Conservation (phyloP, 345 rosid genomes). For the Aquilaria yunnanensis region DNA sequence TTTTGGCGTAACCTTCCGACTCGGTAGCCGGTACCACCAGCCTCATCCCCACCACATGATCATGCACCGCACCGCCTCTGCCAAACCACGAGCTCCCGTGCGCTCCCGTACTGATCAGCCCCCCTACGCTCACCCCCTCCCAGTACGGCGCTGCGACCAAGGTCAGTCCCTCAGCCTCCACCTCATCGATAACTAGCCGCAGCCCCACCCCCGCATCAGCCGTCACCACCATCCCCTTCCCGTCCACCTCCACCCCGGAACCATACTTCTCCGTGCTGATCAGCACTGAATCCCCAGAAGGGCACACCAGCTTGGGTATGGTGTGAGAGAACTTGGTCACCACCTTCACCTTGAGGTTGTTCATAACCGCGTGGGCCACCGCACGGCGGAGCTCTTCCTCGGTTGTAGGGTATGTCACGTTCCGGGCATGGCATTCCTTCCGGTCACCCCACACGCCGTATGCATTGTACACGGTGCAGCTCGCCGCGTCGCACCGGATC, state of each 20-base stretch:
- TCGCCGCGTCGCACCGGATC: conserved; percentile 40
- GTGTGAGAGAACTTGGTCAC: conserved; percentile 74
- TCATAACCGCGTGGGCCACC: conserved; percentile 49
- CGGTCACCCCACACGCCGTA: conserved; percentile 84
- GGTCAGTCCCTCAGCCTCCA: conserved; percentile 63
- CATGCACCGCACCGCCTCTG: conserved; percentile 88
- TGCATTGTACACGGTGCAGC: conserved; percentile 60
- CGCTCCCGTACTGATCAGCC: conserved; percentile 77
- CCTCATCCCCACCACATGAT: conserved; percentile 65
- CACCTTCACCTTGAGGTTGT: conserved; percentile 57
- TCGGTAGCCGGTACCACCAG: conserved; percentile 51
- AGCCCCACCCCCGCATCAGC: conserved; percentile 68
- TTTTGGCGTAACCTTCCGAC: conserved; percentile 60
- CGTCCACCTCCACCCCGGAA: conserved; percentile 46
- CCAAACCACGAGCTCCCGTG: conserved; percentile 99
- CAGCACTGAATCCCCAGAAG: conserved; percentile 39
- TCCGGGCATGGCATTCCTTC: conserved; percentile 40
- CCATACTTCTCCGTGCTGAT: conserved; percentile 55
- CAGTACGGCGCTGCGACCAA: conserved; percentile 75
- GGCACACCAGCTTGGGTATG: conserved; percentile 83
- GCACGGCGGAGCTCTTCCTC: conserved; percentile 60
- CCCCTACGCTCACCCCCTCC: conserved; percentile 91
- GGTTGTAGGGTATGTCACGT: conserved; percentile 50
- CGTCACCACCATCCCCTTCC: conserved; percentile 39
- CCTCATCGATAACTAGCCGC: conserved; percentile 54